Conservation (phyloP, 805 yeast species). For the Saccharomyces eubayanus region DNA sequence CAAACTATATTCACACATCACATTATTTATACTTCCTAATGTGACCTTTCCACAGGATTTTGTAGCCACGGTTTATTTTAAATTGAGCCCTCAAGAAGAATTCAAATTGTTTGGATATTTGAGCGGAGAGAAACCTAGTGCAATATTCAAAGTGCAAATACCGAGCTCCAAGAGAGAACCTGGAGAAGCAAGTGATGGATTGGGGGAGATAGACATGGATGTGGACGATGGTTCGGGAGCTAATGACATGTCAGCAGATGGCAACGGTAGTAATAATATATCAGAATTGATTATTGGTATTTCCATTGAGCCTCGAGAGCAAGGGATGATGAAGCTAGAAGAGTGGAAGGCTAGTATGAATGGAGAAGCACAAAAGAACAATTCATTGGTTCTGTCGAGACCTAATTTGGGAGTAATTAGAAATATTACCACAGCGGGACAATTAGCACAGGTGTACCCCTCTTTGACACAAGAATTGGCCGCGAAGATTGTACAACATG, state of each 20-base stretch:
- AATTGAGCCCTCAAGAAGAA: conserved; percentile 51
- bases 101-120: conserved; percentile 62
- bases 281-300: conserved; percentile 58
- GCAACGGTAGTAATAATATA: conserved; percentile 26
- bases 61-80: conserved; percentile 84
- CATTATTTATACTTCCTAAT: conserved; percentile 80
- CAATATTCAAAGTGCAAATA: conserved; percentile 71
- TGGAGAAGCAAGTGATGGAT: conserved; percentile 31
- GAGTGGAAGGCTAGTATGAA: conserved; percentile 31
- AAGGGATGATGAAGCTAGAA: conserved; percentile 52
- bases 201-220: conserved; percentile 53
- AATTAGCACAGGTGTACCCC: conserved; percentile 32
- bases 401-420: conserved; percentile 15
- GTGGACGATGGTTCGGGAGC: conserved; percentile 38
- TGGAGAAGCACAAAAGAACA: conserved; percentile 5
- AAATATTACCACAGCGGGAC: conserved; percentile 23
- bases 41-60: conserved; percentile 59
- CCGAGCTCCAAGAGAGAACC: conserved; percentile 9
- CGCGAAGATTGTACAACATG: conserved; percentile 81
- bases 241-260: conserved; percentile 15
- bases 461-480: conserved; percentile 55
- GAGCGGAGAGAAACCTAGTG: conserved; percentile 68
- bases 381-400: conserved; percentile 26
- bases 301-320: conserved; percentile 72
- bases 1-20: conserved; percentile 52